phyloP scores from a whole-genome alignment of 2,329 filamentous ascomycete genomes.

The Fusarium albidum region DNA sequence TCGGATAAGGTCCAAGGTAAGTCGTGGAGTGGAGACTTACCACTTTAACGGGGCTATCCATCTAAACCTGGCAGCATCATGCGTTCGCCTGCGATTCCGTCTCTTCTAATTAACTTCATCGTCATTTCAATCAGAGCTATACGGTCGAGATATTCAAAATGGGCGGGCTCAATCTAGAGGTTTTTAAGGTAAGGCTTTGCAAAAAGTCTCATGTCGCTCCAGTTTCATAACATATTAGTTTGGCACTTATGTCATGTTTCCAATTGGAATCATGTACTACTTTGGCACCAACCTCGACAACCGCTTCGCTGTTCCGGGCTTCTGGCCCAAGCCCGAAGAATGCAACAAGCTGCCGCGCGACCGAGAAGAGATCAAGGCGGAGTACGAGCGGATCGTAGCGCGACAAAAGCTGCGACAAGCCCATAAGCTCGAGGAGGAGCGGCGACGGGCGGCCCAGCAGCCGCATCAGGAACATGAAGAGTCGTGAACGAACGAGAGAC shows the following conservation, averaged over 20 bases:
- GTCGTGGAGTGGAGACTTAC: constrained; percentile 25
- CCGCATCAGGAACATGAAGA: constrained; percentile 22
- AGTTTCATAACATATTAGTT: constrained; percentile 66
- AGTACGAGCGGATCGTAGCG: constrained; percentile 76
- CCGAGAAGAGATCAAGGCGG: constrained; percentile 81
- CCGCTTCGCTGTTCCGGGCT: constrained; percentile 86
- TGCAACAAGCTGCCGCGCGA: constrained; percentile 81
- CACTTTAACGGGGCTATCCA: constrained; percentile 35
- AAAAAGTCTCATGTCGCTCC: constrained; percentile 13
- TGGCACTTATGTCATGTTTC: constrained; percentile 98
- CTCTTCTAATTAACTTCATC: constrained; percentile 18
- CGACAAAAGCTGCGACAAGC: constrained; percentile 78
- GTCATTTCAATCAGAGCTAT: constrained; percentile 6
- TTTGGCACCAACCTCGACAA: constrained; percentile 98
- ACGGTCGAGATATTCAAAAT: constrained; percentile 48
- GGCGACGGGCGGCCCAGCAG: constrained; percentile 36
- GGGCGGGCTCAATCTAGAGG: constrained; percentile 89
- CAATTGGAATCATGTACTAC: constrained; percentile 99
- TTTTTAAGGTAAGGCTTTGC: constrained; percentile 79
- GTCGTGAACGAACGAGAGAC: constrained; percentile 17
- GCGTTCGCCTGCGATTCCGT: constrained; percentile 28
- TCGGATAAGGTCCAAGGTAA: too few species aligned
- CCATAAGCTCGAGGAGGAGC: constrained; percentile 49
- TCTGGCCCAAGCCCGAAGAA: constrained; percentile 88
- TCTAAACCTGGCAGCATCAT: constrained; percentile 32